Base-by-base conservation (phyloP, 257 asterid species). In the Anisodus acutangulus region DNA sequence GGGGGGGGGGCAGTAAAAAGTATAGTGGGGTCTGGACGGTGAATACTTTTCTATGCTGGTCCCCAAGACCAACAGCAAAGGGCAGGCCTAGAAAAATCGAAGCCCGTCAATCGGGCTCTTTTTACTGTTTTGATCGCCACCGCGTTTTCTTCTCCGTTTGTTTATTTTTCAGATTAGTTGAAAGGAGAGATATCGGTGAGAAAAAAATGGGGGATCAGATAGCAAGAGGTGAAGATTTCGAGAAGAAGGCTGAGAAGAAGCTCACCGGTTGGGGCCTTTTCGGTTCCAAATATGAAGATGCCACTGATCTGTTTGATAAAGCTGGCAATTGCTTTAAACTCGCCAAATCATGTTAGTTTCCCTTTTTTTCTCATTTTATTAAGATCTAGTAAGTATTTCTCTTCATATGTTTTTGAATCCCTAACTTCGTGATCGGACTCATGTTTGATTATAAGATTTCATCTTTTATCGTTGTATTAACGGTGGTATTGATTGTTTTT, bases 251-350 rank as follows among this genome's bases (percentile, higher is more conserved):
- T 55, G 98, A 95, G 90, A 94, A 94, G 88, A 95, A 94, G 90
- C 93, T 95, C 39, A 87, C 80, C 85, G 92, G 98, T 67, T 95
- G 99, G 99, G 93, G 87, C 1, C 5, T 95, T 6, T 93, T 95
- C 85, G 90, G 97, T 80, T 92, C 97, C 87, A 95, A 95, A 87
- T 71, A 92, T 67, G 99, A 95, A 83, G 99, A 95, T 79, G 99
- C 99, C 47, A 92, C 97, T 55, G 99, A 95, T 26, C 90, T 93
- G 31, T 94, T 86, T 87, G 98, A 95, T 13, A 94, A 91, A 90
- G 97, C 99, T 5, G 99, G 94, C 70, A 94, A 94, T 88, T 81
- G 94, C 80, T 95, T 87, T 91, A 95, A 95, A 87, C 97, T 95
- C 87, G 95, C 93, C 79, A 95, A 95, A 92, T 95, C 99, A 80